These are phyloP conservation scores for Taphrina sp. DNA, from an alignment of 1,139 yeast species.

Conservation along the genomic window DNA sequence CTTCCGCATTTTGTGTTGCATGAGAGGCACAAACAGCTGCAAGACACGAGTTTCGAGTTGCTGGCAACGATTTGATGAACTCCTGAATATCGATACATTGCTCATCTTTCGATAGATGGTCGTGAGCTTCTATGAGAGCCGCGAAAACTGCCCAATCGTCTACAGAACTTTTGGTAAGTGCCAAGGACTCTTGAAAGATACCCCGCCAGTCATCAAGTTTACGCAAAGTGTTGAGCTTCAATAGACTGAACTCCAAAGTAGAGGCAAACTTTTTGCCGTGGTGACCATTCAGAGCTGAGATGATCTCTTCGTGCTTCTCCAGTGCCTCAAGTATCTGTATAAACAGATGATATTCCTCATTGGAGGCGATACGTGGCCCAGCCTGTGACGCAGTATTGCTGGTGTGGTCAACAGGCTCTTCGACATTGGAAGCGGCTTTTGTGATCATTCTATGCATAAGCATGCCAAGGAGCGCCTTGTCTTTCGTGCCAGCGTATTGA, in stretches of 20 bases:
- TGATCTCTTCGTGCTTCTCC: constrained; percentile 14
- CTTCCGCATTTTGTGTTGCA: background rate
- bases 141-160: constrained; percentile 33
- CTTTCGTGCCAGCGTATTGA: background rate
- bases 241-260: constrained; percentile 19
- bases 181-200: background rate
- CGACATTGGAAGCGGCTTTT: constrained; percentile 6
- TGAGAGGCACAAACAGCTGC: background rate
- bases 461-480: constrained; percentile 14
- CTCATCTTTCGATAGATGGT: background rate
- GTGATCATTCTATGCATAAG: constrained; percentile 26
- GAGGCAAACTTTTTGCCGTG: constrained; percentile 14
- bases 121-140: background rate
- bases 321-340: constrained; percentile 26
- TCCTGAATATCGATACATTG: background rate
- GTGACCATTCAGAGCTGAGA: constrained; percentile 8
- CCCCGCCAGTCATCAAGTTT: constrained; percentile 5
- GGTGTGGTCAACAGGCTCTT: background rate
- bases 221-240: constrained; percentile 27
- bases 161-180: background rate
- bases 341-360: constrained; percentile 34
- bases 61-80: background rate
- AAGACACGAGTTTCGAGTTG: constrained; percentile 5
- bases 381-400: background rate
- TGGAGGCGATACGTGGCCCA: constrained; percentile 5